A percentile compares a stretch with the other conserved stretches of the same genome.
Evolutionary conservation across 345 rosid species (phyloP).

Genomic region (Populus alba): DNA sequence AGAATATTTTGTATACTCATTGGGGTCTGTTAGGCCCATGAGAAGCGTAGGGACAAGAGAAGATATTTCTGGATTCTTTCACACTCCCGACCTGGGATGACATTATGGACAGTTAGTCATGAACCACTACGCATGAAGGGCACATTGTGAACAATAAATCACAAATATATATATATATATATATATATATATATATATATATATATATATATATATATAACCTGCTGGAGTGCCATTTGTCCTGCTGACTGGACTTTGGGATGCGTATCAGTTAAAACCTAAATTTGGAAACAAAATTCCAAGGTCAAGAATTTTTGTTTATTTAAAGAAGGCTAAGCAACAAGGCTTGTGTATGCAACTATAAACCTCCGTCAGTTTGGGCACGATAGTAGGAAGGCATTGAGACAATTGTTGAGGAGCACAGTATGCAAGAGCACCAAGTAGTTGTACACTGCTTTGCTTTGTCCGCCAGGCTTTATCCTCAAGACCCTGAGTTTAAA

Average conservation of each 20-base stretch:
- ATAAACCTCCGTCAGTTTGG: too few relatives aligned
- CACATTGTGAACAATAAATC: constrained; percentile 3
- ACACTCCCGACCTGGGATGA: constrained; percentile 82
- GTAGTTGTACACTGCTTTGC: constrained; percentile 97
- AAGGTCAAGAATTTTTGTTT: too few relatives aligned
- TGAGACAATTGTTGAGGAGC: constrained; percentile 97
- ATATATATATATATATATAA: constrained; percentile 16
- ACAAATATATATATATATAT: not conserved
- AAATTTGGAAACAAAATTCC: too few relatives aligned
- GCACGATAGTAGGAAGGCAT: constrained; percentile 92
- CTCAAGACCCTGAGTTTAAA: too few relatives aligned
- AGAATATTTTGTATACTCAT: constrained; percentile 84
- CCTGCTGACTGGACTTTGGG: constrained; percentile 99
- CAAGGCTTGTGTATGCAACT: too few relatives aligned
- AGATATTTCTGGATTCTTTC: constrained; percentile 95
- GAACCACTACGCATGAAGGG: not conserved
- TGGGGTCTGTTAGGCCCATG: constrained; percentile 90
- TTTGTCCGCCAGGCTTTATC: too few relatives aligned
- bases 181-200: too few relatives aligned
- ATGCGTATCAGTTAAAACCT: constrained; percentile 97
- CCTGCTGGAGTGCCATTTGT: constrained; percentile 97
- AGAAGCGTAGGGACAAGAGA: constrained; percentile 97
- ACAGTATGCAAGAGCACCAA: constrained; percentile 99
- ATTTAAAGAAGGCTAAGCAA: too few relatives aligned
- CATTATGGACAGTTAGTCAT: constrained; percentile 6